These are phyloP conservation scores for Linderniella brevidens DNA, from an alignment of 257 asterid genomes.

Conservation along the genomic window DNA sequence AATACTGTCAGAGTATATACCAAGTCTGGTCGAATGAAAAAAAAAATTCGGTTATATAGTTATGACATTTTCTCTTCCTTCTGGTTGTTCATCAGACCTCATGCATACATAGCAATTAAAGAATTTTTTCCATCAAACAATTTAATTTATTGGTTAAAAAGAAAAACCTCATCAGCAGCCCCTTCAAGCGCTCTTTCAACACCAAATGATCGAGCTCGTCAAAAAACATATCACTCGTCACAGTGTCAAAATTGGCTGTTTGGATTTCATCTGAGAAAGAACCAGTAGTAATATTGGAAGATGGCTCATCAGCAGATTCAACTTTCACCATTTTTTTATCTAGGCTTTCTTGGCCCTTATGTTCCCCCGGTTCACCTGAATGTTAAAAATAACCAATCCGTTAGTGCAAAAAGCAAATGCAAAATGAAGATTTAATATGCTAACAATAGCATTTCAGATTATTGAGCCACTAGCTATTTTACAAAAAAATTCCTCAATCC, in stretches of 20 bases:
- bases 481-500: too few species aligned
- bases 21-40: too few species aligned
- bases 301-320: slow-evolving; percentile 17
- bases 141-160: background rate
- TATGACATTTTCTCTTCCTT: too few species aligned
- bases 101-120: background rate
- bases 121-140: background rate
- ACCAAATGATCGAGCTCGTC: slow-evolving; percentile 50
- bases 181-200: slow-evolving; percentile 38
- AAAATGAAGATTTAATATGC: background rate
- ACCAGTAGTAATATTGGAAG: slow-evolving; percentile 6
- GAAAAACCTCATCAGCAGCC: slow-evolving; percentile 44
- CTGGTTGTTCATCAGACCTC: too few species aligned
- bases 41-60: too few species aligned
- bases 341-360: slow-evolving; percentile 7
- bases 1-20: too few species aligned
- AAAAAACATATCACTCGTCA: slow-evolving; percentile 15
- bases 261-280: slow-evolving; percentile 12
- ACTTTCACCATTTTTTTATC: slow-evolving; percentile 12
- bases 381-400: background rate
- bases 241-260: slow-evolving; percentile 17
- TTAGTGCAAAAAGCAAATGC: background rate
- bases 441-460: background rate
- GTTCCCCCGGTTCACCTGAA: slow-evolving; percentile 18
- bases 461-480: background rate